Percentiles rank a stretch among this genome's conserved stretches.
These are phyloP conservation scores for Aspergillus sp. DNA, from an alignment of 2,329 filamentous ascomycete genomes.

Conservation along the genomic window DNA sequence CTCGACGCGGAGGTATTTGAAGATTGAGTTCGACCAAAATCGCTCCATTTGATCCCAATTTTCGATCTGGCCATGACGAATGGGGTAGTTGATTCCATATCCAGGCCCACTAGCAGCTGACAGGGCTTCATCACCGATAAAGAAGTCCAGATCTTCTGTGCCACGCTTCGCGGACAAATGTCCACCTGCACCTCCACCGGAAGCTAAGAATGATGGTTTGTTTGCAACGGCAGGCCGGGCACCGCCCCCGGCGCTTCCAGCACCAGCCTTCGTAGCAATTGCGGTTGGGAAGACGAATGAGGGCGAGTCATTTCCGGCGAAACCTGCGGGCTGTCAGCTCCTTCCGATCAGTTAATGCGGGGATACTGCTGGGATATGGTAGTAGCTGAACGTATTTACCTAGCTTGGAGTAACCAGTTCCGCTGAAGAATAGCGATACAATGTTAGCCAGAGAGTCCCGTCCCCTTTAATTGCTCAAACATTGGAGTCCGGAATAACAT, in stretches of 20 bases:
- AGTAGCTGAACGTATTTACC: conserved; percentile 57
- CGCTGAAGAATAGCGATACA: conserved; percentile 58
- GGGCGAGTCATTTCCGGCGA: conserved; percentile 97
- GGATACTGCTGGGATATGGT: conserved; percentile 4
- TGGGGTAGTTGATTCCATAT: conserved; percentile 96
- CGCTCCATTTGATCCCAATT: conserved; percentile 99
- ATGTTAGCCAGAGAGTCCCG: conserved; percentile 45
- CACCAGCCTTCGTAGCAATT: conserved; percentile 87
- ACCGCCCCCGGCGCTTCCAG: conserved; percentile 66
- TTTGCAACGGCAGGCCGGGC: conserved; percentile 87
- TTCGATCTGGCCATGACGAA: conserved; percentile 96
- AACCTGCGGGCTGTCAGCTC: conserved; percentile 63
- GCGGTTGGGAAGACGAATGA: conserved; percentile 99
- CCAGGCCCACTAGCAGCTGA: conserved; percentile 80
- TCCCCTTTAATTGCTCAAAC: conserved; percentile 8
- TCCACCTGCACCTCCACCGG: conserved; percentile 77
- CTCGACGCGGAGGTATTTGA: conserved; percentile 97
- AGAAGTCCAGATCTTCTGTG: conserved; percentile 97
- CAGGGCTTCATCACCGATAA: conserved; percentile 96
- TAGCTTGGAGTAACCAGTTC: conserved; percentile 98
- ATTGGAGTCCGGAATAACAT: conserved; percentile 47
- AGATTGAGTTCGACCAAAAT: conserved; percentile 99
- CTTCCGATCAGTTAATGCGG: conserved; percentile 9
- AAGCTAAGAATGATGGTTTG: conserved; percentile 93
- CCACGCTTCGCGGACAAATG: conserved; percentile 90